A percentile compares a stretch with the other conserved stretches of the same genome.
phyloP scores from a whole-genome alignment of 1,284 basidiomycete species.

The Cerrena zonata region DNA sequence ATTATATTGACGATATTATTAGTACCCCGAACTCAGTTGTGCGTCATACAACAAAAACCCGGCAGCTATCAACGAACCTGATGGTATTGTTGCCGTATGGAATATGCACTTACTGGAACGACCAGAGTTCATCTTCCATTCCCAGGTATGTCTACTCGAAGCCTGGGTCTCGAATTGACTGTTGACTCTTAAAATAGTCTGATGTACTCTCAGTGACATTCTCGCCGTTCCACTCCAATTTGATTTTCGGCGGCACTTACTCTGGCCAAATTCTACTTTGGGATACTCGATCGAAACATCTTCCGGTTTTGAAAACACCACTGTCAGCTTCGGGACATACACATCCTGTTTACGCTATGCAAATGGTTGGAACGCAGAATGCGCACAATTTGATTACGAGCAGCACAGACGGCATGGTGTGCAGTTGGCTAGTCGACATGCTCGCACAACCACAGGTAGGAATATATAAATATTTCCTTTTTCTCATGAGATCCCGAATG shows the following conservation, averaged over 20 bases:
- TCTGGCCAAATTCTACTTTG: slow-evolving; percentile 96
- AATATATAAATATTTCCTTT: background rate
- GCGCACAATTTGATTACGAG: slow-evolving; percentile 95
- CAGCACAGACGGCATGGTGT: slow-evolving; percentile 93
- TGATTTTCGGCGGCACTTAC: slow-evolving; percentile 96
- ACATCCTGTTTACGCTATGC: slow-evolving; percentile 96
- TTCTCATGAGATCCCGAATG: too few species aligned
- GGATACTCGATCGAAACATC: slow-evolving; percentile 95
- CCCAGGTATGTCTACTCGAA: slow-evolving; percentile 58
- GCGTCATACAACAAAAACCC: slow-evolving; percentile 97
- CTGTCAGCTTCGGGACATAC: slow-evolving; percentile 93
- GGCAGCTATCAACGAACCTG: slow-evolving; percentile 84
- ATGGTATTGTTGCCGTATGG: slow-evolving; percentile 96
- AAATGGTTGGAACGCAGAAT: slow-evolving; percentile 96
- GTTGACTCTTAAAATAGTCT: slow-evolving; percentile 49
- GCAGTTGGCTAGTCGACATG: slow-evolving; percentile 98
- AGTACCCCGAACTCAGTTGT: slow-evolving; percentile 93
- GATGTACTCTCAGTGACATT: slow-evolving; percentile 95
- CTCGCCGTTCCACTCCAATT: slow-evolving; percentile 95
- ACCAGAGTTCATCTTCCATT: slow-evolving; percentile 96
- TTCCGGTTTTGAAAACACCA: slow-evolving; percentile 94
- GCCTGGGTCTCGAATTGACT: slow-evolving; percentile 3
- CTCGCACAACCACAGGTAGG: slow-evolving; percentile 87
- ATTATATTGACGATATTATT: slow-evolving; percentile 10
- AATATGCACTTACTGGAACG: slow-evolving; percentile 91